phyloP scores from a whole-genome alignment of 768 basidiomycete genomes.

The Podaxis sp. region DNA sequence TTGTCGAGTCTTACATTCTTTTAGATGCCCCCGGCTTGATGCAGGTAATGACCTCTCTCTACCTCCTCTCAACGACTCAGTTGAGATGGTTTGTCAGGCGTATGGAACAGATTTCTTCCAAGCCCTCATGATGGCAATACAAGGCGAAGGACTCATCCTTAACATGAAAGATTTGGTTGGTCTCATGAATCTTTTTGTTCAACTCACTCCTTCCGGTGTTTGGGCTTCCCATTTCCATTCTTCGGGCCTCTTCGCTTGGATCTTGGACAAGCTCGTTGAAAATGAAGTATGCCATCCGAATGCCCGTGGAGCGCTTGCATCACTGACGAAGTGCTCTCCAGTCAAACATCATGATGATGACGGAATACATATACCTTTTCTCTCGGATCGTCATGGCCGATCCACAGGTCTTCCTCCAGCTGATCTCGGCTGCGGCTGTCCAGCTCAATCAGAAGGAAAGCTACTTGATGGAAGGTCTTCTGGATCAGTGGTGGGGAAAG shows the following conservation, averaged over 20 bases:
- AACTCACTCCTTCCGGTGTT: constrained; percentile 54
- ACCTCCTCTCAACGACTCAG: background rate
- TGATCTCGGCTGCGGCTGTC: constrained; percentile 63
- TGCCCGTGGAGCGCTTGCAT: background rate
- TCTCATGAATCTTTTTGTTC: constrained; percentile 57
- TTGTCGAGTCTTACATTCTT: constrained; percentile 80
- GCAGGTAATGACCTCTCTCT: constrained; percentile 42
- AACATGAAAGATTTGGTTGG: constrained; percentile 68
- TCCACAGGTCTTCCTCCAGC: constrained; percentile 62
- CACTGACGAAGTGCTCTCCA: constrained; percentile 8
- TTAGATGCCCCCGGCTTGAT: constrained; percentile 62
- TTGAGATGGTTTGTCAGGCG: constrained; percentile 33
- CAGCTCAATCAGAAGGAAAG: constrained; percentile 45
- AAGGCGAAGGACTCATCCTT: constrained; percentile 41
- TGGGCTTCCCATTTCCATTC: constrained; percentile 77
- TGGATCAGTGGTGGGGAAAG: constrained; percentile 84
- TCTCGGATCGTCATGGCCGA: constrained; percentile 72
- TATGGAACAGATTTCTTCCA: constrained; percentile 56
- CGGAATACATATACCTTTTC: constrained; percentile 72
- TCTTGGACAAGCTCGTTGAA: constrained; percentile 59
- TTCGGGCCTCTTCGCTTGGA: constrained; percentile 67
- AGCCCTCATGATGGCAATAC: constrained; percentile 51
- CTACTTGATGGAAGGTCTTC: constrained; percentile 58
- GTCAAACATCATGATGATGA: constrained; percentile 47
- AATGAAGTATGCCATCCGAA: constrained; percentile 51